Evolutionary conservation across 2,329 filamentous ascomycete genomes (phyloP).

Genomic region (Diaporthe destruens): DNA sequence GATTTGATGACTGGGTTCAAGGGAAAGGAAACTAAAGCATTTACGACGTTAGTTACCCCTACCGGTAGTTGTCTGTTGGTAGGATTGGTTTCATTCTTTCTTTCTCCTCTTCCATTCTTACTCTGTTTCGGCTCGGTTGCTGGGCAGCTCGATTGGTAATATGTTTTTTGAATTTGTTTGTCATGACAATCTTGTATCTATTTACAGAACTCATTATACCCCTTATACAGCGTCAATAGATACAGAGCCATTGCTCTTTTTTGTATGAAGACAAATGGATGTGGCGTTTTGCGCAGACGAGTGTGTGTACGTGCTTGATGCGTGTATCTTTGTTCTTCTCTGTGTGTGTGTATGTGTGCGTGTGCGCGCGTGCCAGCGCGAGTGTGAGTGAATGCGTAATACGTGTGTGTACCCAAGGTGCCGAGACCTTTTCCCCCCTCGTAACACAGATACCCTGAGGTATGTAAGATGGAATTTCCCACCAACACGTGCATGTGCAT

Average conservation of each 20-base stretch:
- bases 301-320: not conserved
- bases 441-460: not conserved
- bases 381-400: no score
- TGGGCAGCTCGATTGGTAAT: slow-evolving; percentile 15
- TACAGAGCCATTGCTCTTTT: slow-evolving; percentile 22
- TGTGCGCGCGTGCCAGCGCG: no score
- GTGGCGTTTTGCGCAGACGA: no score
- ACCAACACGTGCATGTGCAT: slow-evolving; percentile 14
- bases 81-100: not conserved
- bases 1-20: not conserved
- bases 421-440: not conserved
- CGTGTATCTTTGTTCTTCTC: no score
- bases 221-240: slow-evolving; percentile 33
- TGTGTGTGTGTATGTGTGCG: no score
- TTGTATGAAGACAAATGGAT: not conserved
- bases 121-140: slow-evolving; percentile 15
- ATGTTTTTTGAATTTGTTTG: not conserved
- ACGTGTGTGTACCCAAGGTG: not conserved
- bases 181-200: slow-evolving; percentile 19
- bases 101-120: not conserved
- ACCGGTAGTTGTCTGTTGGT: not conserved
- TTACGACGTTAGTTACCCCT: not conserved
- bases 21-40: slow-evolving; percentile 19
- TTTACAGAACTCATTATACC: slow-evolving; percentile 30
- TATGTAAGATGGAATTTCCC: not conserved